Conservation (phyloP, 75 land plant species). For the Adiantum capillusveneris region DNA sequence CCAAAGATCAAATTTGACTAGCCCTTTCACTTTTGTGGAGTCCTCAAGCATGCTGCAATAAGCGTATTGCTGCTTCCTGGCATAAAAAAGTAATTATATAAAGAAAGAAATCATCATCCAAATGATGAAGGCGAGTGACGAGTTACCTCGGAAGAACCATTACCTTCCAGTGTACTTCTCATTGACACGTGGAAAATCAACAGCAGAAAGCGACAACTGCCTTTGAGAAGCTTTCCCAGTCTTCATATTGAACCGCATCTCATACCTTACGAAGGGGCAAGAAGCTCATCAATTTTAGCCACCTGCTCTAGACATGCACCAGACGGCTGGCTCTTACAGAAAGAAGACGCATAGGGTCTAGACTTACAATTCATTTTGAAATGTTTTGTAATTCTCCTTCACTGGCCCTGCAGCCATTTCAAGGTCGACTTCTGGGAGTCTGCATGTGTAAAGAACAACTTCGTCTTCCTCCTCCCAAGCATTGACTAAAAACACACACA, state of each 20-base stretch:
- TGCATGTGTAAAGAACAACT: constrained; percentile 72
- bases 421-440: constrained; percentile 60
- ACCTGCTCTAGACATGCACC: too few species aligned
- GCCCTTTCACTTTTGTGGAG: constrained; percentile 47
- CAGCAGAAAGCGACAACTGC: constrained; percentile 51
- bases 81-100: background rate
- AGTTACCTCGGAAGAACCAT: background rate
- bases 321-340: too few species aligned
- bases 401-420: constrained; percentile 44
- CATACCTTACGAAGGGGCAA: constrained; percentile 48
- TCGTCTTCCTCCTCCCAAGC: constrained; percentile 99
- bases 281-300: too few species aligned
- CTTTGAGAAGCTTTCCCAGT: constrained; percentile 75
- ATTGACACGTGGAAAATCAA: constrained; percentile 89
- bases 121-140: background rate
- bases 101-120: background rate
- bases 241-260: constrained; percentile 85
- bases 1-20: constrained; percentile 74
- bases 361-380: constrained; percentile 60
- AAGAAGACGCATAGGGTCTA: background rate
- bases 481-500: constrained; percentile 46
- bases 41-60: constrained; percentile 56
- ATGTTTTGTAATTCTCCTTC: constrained; percentile 47
- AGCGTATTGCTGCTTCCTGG: constrained; percentile 73
- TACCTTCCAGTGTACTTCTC: constrained; percentile 89